Base-by-base conservation (phyloP, 805 yeast genomes). In the Starmerella bombi region DNA sequence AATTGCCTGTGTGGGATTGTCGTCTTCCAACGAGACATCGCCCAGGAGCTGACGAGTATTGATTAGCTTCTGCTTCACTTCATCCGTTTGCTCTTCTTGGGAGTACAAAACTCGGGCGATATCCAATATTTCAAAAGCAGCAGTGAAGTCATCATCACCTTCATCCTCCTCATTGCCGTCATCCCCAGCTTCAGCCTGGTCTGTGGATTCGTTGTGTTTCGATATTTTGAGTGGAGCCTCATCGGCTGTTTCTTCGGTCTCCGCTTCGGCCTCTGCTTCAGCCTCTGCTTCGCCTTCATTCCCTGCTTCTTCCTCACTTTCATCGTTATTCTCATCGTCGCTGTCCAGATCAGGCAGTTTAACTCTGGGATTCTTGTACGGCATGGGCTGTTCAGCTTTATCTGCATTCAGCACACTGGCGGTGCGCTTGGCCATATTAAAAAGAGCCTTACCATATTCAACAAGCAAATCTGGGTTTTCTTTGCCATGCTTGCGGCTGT, bases 11-110 rank as follows among this genome's bases (percentile, higher is more conserved):
- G 65, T 61, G 58, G 85, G 85, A 59, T 83, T 82, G 52, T 88
- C 61, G 2, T 91, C 73, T 55, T 88, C 98, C 33, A 86, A 65
- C 0, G 94, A 78, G 8, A 86, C 80, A 56, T 88, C 96, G 25
- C 97, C 97, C 15, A 85, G 65, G 9, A 86, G 59, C 53, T 80
- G 86, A 56, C 76, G 80, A 1, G 77, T 71, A 42, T 82, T 86
- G 0, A 86, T 75, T 18, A 85, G 62, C 48, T 74, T 80, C n/a
- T 12, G 27, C 20, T 28, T 16, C 20, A 10, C 28, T 50, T 67
- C 64, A 42, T 67, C 61, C 22, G 41, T 61, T 53, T 22, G 58
- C 59, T 30, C 50, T 39, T 65, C 55, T 34, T 64, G 58, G 54
- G 73, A 76, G 50, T 73, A 79, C 33, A 80, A 57, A 2, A 78